A percentile compares a stretch with the other conserved stretches of the same genome.
phyloP scores from a whole-genome alignment of 2,329 filamentous ascomycete genomes.

The Rhinocladiella mackenziei region DNA sequence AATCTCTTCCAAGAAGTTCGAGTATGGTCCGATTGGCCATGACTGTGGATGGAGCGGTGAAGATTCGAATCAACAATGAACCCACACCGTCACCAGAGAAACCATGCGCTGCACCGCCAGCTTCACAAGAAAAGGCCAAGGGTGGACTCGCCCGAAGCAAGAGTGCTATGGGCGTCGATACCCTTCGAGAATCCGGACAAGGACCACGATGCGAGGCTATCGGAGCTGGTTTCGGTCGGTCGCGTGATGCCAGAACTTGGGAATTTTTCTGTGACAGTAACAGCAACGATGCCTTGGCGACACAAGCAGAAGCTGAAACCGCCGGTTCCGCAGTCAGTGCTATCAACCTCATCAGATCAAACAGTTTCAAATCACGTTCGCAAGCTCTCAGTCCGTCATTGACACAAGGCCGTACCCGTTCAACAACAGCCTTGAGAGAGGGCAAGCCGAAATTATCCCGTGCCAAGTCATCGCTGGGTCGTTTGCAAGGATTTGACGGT shows the following conservation, averaged over 20 bases:
- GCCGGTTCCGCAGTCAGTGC: constrained; percentile 75
- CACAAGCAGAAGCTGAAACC: constrained; percentile 75
- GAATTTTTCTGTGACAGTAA: constrained; percentile 85
- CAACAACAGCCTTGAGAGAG: constrained; percentile 41
- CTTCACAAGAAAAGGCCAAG: constrained; percentile 45
- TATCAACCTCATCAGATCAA: constrained; percentile 74
- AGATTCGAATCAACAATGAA: constrained; percentile 67
- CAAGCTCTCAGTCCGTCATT: constrained; percentile 40
- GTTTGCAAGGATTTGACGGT: constrained; percentile 50
- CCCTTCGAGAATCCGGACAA: constrained; percentile 16
- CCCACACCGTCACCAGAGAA: constrained; percentile 65
- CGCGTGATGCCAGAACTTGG: constrained; percentile 84
- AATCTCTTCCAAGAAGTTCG: constrained; percentile 35
- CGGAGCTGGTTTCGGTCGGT: constrained; percentile 64
- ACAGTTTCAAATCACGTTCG: constrained; percentile 52
- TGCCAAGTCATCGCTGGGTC: constrained; percentile 59
- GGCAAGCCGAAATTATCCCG: constrained; percentile 61
- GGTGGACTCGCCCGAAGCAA: constrained; percentile 42
- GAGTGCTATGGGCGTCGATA: constrained; percentile 21
- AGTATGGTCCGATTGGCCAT: constrained; percentile 68
- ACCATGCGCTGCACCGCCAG: constrained; percentile 47
- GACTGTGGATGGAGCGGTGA: constrained; percentile 86
- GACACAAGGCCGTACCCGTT: constrained; percentile 42
- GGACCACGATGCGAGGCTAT: constrained; percentile 10
- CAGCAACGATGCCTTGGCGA: constrained; percentile 70